phyloP scores from a whole-genome alignment of 306 rosid genomes.

The Quercus variabilis region DNA sequence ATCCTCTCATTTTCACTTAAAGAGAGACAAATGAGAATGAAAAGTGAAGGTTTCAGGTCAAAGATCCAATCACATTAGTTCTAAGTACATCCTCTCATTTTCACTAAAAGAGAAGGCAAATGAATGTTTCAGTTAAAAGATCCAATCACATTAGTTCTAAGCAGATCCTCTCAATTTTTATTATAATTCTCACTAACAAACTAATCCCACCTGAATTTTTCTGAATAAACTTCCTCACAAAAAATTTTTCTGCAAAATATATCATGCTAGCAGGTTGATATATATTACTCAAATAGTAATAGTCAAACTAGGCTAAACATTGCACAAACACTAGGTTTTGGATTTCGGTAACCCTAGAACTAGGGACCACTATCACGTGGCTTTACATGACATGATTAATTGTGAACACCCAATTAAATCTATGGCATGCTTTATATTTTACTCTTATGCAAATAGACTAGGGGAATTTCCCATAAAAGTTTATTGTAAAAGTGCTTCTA shows the following conservation, averaged over 20 bases:
- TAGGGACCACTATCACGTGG: constrained; percentile 61
- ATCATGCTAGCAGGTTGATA: not conserved
- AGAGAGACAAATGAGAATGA: not conserved
- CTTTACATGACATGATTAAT: constrained; percentile 44
- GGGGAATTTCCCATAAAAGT: constrained; percentile 29
- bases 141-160: not conserved
- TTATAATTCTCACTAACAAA: not conserved
- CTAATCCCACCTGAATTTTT: not conserved
- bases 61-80: not conserved
- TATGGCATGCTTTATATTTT: constrained; percentile 56
- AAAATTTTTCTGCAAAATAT: not conserved
- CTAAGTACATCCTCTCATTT: not conserved
- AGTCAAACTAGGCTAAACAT: constrained; percentile 13
- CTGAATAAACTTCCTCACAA: not conserved
- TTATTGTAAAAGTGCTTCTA: constrained; percentile 17
- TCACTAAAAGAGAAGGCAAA: not conserved
- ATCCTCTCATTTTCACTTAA: not conserved
- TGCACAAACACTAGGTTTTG: constrained; percentile 47
- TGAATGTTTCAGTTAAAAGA: not conserved
- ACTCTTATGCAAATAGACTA: constrained; percentile 20
- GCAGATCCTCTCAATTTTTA: not conserved
- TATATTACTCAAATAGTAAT: not conserved
- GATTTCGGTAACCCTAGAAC: constrained; percentile 49
- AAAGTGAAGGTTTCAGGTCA: not conserved
- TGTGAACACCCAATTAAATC: constrained; percentile 58